These are phyloP conservation scores for Suillus variegatus DNA, from an alignment of 768 basidiomycete species.

Conservation along the genomic window DNA sequence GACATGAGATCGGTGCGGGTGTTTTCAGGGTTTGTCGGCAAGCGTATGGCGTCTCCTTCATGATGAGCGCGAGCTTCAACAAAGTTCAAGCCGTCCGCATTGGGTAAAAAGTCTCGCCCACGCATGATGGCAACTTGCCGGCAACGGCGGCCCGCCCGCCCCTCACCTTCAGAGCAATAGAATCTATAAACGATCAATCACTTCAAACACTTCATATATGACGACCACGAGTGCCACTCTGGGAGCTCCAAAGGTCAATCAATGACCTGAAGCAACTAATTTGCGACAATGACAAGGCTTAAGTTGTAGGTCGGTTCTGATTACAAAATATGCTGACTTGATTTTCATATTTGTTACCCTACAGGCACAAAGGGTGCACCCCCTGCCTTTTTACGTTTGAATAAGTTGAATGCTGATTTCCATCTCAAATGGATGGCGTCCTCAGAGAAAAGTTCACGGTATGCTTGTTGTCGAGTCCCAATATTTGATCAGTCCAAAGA, in stretches of 20 bases:
- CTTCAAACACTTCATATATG: too few relatives aligned
- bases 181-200: too few relatives aligned
- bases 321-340: background rate
- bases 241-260: too few relatives aligned
- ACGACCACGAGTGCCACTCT: too few relatives aligned
- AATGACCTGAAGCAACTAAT: too few relatives aligned
- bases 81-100: too few relatives aligned
- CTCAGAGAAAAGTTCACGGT: slow-evolving; percentile 95
- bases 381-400: slow-evolving; percentile 8
- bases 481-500: slow-evolving; percentile 67
- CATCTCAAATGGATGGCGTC: slow-evolving; percentile 79
- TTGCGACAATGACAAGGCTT: too few relatives aligned
- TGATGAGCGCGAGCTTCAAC: slow-evolving; percentile 4
- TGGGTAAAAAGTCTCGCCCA: too few relatives aligned
- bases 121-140: too few relatives aligned
- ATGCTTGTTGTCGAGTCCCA: slow-evolving; percentile 13
- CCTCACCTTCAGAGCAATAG: too few relatives aligned
- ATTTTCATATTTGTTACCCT: slow-evolving; percentile 1
- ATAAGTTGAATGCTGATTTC: slow-evolving; percentile 11
- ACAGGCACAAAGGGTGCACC: slow-evolving; percentile 68
- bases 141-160: too few relatives aligned
- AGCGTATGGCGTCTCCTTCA: slow-evolving; percentile 9
- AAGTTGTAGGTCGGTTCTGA: slow-evolving; percentile 77
- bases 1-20: slow-evolving; percentile 54
- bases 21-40: slow-evolving; percentile 34